phyloP scores from a whole-genome alignment of 192 early-diverging fungal species.

The Geosiphon pyriformis region DNA sequence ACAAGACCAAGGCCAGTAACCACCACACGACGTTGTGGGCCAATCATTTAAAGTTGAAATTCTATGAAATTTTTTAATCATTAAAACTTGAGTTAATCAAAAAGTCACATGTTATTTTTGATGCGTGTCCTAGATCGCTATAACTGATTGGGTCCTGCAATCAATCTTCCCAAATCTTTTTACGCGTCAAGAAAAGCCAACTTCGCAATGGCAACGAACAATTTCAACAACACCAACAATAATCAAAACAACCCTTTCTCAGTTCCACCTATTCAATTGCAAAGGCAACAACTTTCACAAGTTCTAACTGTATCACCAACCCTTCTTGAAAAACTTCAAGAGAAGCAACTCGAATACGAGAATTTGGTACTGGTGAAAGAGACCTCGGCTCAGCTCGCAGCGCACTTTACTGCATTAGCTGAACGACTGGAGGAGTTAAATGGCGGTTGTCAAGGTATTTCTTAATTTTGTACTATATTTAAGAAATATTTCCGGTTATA shows the following conservation, averaged over 20 bases:
- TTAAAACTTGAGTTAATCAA: no score
- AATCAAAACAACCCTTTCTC: no score
- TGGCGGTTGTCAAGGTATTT: neutral
- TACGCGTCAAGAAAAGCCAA: no score
- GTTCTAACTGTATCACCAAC: neutral
- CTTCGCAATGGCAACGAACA: no score
- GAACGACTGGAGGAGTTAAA: neutral
- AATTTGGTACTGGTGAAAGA: neutral
- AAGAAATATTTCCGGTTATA: neutral
- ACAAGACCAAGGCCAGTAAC: conserved; percentile 93
- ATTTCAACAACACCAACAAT: no score
- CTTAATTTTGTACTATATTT: neutral
- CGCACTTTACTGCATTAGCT: neutral
- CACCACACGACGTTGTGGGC: conserved; percentile 64
- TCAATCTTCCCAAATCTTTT: no score
- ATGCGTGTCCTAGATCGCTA: no score
- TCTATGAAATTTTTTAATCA: no score
- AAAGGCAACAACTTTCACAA: neutral
- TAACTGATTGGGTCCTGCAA: no score
- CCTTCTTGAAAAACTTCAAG: neutral
- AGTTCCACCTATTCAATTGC: neutral
- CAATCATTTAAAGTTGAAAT: neutral
- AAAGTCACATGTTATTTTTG: no score
- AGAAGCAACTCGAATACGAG: neutral
- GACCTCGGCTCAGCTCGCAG: neutral